Base-by-base conservation (phyloP, 345 rosid species). In the Pistacia atlantica region DNA sequence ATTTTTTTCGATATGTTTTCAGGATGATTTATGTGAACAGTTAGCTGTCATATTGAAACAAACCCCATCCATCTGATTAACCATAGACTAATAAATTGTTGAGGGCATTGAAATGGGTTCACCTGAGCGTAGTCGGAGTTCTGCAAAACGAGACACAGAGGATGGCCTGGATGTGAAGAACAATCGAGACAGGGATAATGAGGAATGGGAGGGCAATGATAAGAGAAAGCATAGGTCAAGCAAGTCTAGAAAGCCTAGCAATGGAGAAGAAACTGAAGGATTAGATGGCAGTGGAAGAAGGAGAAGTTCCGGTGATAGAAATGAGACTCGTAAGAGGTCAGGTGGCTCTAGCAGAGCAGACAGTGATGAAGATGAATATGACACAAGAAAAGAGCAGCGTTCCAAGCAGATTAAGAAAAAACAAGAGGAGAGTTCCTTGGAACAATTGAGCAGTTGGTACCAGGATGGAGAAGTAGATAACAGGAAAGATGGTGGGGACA, bases 371-470 rank as follows among this genome's bases (percentile, higher is more conserved):
- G 97, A 92, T 75, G 94, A 92, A 75, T 86, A 85, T 58, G 92
- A 89, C 61, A 57, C 75, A 18, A 83, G 83, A 72, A 90, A 86
- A 69, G 87, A 85, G 45, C 72, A 71, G 4, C 88, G 89, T 28
- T 75, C 88, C 6, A 90, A 86, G 82, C 88, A 82, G 82, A 45
- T 84, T 78, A 96, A 90, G 93, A 93, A 81, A 84, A 93, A 89
- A 71, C 93, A 84, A 77, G 98, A 96, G 87, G 98, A 96, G 81
- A 91, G 97, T 77, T 89, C 97, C 81, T 81, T 96, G 84, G 98
- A 96, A 49, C 89, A 89, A 81, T 71, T 93, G 73, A 96, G 97
- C 73, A 93, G 89, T 83, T 91, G 92, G 92, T 93, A 96, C 76
- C 90, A 96, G 86, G 98, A 96, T 65, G 97, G 98, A 73, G 98